Evolutionary conservation across 805 yeast species (phyloP).

Genomic region (Kluyveromyces dobzhanskii): DNA sequence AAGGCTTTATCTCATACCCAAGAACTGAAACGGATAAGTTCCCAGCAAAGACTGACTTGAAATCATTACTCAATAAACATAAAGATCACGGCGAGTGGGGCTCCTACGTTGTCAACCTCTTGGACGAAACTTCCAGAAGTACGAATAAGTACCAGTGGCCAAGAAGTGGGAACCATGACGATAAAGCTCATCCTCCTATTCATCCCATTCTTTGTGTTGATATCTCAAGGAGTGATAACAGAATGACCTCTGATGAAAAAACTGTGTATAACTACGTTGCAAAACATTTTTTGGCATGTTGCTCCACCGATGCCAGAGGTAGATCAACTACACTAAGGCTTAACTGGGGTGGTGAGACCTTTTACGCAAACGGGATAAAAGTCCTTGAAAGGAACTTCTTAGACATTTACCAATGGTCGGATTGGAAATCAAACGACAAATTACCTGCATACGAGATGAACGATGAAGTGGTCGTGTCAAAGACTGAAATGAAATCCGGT

Average conservation of each 20-base stretch:
- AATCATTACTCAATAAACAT: slow-evolving; percentile 54
- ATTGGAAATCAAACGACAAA: slow-evolving; percentile 62
- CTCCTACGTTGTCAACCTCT: slow-evolving; percentile 41
- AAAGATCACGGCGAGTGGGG: slow-evolving; percentile 58
- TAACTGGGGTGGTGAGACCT: slow-evolving; percentile 72
- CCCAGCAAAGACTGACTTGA: slow-evolving; percentile 68
- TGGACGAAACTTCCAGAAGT: slow-evolving; percentile 13
- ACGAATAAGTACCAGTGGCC: slow-evolving; percentile 53
- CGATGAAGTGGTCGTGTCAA: slow-evolving; percentile 46
- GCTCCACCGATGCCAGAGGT: slow-evolving; percentile 88
- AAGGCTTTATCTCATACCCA: slow-evolving; percentile 88
- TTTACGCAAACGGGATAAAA: slow-evolving; percentile 62
- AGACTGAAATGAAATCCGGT: slow-evolving; percentile 61
- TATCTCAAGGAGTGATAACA: slow-evolving; percentile 13
- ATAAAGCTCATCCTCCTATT: slow-evolving; percentile 97
- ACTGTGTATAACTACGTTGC: slow-evolving; percentile 82
- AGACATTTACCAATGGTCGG: slow-evolving; percentile 69
- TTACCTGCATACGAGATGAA: slow-evolving; percentile 57
- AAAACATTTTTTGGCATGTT: slow-evolving; percentile 82
- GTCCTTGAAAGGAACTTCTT: slow-evolving; percentile 71
- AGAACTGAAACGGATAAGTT: slow-evolving; percentile 94
- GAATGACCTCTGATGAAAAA: slow-evolving; percentile 34
- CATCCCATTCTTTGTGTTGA: slow-evolving; percentile 55
- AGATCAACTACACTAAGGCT: slow-evolving; percentile 50
- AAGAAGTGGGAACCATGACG: slow-evolving; percentile 74